These are phyloP conservation scores for Xylaria venustula DNA, from an alignment of 495 filamentous ascomycete genomes.

Conservation along the genomic window DNA sequence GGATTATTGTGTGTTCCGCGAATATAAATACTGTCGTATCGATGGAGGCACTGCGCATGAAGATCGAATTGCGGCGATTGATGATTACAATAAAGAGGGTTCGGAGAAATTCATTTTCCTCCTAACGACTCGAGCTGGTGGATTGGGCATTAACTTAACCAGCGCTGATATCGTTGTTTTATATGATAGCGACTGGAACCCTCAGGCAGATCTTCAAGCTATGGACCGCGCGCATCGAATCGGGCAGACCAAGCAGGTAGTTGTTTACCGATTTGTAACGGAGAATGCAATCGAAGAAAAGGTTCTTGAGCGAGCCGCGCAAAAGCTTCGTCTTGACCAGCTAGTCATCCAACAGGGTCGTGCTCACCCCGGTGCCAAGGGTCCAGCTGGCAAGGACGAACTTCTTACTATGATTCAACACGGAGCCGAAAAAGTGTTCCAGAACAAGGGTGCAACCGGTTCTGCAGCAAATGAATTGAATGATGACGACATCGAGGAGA, in stretches of 20 bases:
- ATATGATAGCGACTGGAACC: slow-evolving; percentile 99
- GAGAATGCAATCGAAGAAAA: slow-evolving; percentile 99
- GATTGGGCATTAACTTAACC: slow-evolving; percentile 97
- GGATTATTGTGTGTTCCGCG: slow-evolving; percentile 95
- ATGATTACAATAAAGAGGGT: slow-evolving; percentile 93
- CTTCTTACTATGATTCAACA: slow-evolving; percentile 98
- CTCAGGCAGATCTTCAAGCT: slow-evolving; percentile 95
- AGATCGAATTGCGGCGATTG: slow-evolving; percentile 95
- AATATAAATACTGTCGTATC: slow-evolving; percentile 95
- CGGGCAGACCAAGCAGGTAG: slow-evolving; percentile 96
- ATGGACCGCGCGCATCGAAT: slow-evolving; percentile 99
- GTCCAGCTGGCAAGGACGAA: slow-evolving; percentile 89
- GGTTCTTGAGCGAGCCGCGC: slow-evolving; percentile 93
- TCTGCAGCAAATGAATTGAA: slow-evolving; percentile 62
- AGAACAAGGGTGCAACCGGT: slow-evolving; percentile 60
- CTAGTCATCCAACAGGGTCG: slow-evolving; percentile 99
- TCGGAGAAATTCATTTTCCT: slow-evolving; percentile 98
- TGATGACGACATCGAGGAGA: slow-evolving; percentile 86
- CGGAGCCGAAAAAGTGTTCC: slow-evolving; percentile 91
- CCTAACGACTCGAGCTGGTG: slow-evolving; percentile 94
- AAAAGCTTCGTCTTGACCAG: slow-evolving; percentile 95
- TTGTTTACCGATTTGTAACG: slow-evolving; percentile 94
- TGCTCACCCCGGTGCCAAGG: slow-evolving; percentile 85
- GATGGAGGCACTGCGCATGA: slow-evolving; percentile 97
- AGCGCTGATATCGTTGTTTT: slow-evolving; percentile 94